These are phyloP conservation scores for Eucalyptus regnans DNA, from an alignment of 345 rosid species.

Conservation along the genomic window DNA sequence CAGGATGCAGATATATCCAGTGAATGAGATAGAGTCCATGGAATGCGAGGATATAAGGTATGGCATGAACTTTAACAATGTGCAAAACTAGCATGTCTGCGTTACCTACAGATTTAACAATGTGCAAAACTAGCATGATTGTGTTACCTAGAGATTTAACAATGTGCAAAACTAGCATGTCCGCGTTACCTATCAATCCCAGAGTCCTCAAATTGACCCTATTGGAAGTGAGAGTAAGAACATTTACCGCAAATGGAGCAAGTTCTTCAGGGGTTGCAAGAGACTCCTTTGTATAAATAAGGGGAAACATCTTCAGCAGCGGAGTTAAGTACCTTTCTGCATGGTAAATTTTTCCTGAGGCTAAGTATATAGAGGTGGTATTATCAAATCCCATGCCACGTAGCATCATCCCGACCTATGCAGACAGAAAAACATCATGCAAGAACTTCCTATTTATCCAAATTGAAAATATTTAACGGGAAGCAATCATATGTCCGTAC, in stretches of 20 bases:
- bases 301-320: conserved; percentile 73
- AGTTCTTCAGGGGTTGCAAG: conserved; percentile 84
- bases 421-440: conserved; percentile 31
- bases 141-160: background rate
- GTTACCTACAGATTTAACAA: background rate
- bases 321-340: conserved; percentile 67
- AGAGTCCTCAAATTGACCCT: background rate
- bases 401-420: conserved; percentile 93
- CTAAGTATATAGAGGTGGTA: conserved; percentile 70
- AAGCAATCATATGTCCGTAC: background rate
- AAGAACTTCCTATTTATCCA: conserved; percentile 1
- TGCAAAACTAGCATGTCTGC: background rate
- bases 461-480: background rate
- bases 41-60: background rate
- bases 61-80: background rate
- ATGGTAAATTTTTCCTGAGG: conserved; percentile 70
- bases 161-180: background rate
- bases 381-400: conserved; percentile 97
- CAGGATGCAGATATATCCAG: background rate
- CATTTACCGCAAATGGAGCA: conserved; percentile 66
- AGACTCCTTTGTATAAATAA: conserved; percentile 72
- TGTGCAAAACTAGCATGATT: background rate
- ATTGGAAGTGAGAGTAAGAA: background rate
- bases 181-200: background rate
- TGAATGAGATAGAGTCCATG: background rate